Percentiles rank a stretch among this genome's conserved stretches.
Conservation (phyloP, 2,329 filamentous ascomycete genomes). For the Mycosphaerella sp. region DNA sequence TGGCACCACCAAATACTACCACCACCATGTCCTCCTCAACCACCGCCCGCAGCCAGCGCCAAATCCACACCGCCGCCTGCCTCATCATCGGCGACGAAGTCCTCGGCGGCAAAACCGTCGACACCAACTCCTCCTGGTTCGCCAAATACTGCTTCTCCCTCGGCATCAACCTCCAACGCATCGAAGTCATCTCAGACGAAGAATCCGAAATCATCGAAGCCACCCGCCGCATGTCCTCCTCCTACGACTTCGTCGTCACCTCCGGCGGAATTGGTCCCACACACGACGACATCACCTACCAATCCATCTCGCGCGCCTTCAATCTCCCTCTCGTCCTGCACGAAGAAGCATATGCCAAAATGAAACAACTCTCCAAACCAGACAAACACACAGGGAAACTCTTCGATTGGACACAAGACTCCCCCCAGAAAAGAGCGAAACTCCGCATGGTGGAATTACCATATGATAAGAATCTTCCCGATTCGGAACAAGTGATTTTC, state of each 20-base stretch:
- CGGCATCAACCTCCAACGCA: constrained; percentile 66
- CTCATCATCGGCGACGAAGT: constrained; percentile 98
- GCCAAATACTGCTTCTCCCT: constrained; percentile 61
- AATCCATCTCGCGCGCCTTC: constrained; percentile 89
- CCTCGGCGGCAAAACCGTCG: constrained; percentile 76
- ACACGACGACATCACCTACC: constrained; percentile 96
- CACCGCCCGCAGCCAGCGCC: constrained; percentile 54
- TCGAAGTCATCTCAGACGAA: constrained; percentile 93
- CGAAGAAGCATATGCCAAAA: constrained; percentile 67
- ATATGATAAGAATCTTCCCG: constrained; percentile 56
- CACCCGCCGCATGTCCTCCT: constrained; percentile 74
- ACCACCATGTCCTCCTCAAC: constrained; percentile 43
- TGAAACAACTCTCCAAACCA: constrained; percentile 73
- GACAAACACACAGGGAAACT: constrained; percentile 57
- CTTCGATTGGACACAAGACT: constrained; percentile 81
- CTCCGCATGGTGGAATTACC: constrained; percentile 88
- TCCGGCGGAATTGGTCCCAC: constrained; percentile 94
- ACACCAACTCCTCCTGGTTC: constrained; percentile 61
- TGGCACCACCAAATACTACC: constrained; percentile 38
- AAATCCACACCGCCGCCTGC: constrained; percentile 83
- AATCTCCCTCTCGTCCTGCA: constrained; percentile 69
- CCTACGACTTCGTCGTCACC: constrained; percentile 92
- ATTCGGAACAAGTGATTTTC: constrained; percentile 71
- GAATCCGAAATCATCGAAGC: constrained; percentile 86
- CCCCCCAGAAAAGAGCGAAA: constrained; percentile 70